These are phyloP conservation scores for Mycena filopes DNA, from an alignment of 768 basidiomycete species.

Conservation along the genomic window DNA sequence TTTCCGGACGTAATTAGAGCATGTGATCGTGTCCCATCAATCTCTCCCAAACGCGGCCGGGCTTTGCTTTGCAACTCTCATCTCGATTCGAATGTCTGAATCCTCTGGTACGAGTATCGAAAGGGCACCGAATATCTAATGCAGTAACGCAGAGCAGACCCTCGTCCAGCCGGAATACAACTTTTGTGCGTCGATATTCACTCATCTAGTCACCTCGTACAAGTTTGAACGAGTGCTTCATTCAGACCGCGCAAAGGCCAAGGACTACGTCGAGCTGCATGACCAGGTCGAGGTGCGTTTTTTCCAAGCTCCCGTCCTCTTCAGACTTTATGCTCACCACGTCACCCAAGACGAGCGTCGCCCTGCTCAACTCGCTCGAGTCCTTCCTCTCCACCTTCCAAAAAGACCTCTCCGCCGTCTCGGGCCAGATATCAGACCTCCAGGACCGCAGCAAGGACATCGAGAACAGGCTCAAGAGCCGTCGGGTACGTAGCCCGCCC, in stretches of 20 bases:
- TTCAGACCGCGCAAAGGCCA: slow-evolving; percentile 51
- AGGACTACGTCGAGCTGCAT: slow-evolving; percentile 88
- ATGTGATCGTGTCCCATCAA: slow-evolving; percentile 14
- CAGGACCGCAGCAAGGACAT: slow-evolving; percentile 93
- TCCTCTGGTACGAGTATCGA: slow-evolving; percentile 19
- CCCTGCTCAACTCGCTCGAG: slow-evolving; percentile 87
- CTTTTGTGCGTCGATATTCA: slow-evolving; percentile 45
- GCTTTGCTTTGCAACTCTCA: neutral
- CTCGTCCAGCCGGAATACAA: slow-evolving; percentile 27
- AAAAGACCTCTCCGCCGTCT: slow-evolving; percentile 92
- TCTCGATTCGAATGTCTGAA: slow-evolving; percentile 1
- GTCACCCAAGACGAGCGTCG: slow-evolving; percentile 77
- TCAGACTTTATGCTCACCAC: slow-evolving; percentile 14
- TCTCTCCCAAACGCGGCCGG: no score
- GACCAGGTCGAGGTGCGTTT: slow-evolving; percentile 83
- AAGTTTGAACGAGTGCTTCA: slow-evolving; percentile 21
- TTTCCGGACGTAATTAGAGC: no score
- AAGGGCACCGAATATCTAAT: slow-evolving; percentile 2
- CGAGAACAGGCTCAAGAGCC: slow-evolving; percentile 84
- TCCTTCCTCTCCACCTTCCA: slow-evolving; percentile 96
- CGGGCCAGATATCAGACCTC: slow-evolving; percentile 94
- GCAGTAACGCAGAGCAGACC: slow-evolving; percentile 26
- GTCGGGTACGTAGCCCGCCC: slow-evolving; percentile 89
- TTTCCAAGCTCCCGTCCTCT: neutral
- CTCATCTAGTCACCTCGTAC: neutral